Conservation (phyloP, 2,329 filamentous ascomycete species). For the Geoglossum cookeanum region DNA sequence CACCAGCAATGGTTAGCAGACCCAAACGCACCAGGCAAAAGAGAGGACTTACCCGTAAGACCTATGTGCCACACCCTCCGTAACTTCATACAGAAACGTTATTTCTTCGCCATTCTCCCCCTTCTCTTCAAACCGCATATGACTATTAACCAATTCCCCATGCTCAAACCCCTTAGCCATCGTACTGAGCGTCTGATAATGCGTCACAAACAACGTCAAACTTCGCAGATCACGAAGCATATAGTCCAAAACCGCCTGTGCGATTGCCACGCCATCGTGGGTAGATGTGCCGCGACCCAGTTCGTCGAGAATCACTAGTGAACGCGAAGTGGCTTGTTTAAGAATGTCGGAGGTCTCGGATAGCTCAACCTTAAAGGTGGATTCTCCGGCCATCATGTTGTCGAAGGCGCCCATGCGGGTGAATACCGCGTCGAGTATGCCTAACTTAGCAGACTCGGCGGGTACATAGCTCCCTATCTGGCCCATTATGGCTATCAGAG, state of each 20-base stretch:
- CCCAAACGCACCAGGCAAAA: not conserved
- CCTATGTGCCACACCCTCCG: constrained; percentile 76
- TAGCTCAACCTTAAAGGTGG: constrained; percentile 95
- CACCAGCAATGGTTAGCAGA: constrained; percentile 3
- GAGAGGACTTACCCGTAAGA: constrained; percentile 50
- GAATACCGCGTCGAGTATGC: constrained; percentile 77
- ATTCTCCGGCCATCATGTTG: constrained; percentile 87
- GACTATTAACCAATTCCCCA: constrained; percentile 61
- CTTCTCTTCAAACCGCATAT: constrained; percentile 67
- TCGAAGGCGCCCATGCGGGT: constrained; percentile 93
- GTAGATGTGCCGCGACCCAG: constrained; percentile 84
- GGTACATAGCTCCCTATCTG: constrained; percentile 93
- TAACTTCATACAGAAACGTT: constrained; percentile 87
- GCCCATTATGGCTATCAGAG: constrained; percentile 80
- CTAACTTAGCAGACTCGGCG: constrained; percentile 51
- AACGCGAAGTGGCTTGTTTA: constrained; percentile 67
- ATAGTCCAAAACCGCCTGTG: constrained; percentile 73
- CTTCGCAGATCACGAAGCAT: constrained; percentile 56
- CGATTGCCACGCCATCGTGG: constrained; percentile 91
- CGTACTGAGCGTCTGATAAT: constrained; percentile 76
- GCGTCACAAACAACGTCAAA: constrained; percentile 88
- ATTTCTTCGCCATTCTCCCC: constrained; percentile 46
- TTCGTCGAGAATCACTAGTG: constrained; percentile 84
- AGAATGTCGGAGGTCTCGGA: constrained; percentile 83
- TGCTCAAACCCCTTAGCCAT: constrained; percentile 48